Evolutionary conservation across 208 protist species (phyloP), one percentile per base, ranked within the genome.

Genomic region (Wallacemonas rigidus): DNA sequence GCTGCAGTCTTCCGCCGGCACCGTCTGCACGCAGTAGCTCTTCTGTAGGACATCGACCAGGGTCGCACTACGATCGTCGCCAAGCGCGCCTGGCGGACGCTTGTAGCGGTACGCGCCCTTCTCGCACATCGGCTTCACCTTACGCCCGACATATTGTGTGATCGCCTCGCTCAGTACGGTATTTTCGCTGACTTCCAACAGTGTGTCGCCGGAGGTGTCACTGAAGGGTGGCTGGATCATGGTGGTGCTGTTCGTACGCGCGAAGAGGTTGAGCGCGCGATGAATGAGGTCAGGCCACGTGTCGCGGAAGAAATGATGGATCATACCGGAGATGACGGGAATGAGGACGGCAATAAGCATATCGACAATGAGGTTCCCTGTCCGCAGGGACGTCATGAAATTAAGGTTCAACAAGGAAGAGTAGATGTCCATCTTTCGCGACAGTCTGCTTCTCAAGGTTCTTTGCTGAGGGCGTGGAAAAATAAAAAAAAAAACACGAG

Each of bases 311-410:
- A 94, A 69, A 56, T 70, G 69, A 3, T 80, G 69, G 14, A 96
- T 71, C 12, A 65, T 61, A 57, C 79, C 69, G 15, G 83, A 87
- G 11, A 94, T 57, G 36, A 95, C 41, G 9, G 92, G 92, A 62
- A 96, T 82, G n/a, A 93, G 71, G 35, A 87, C 87, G 36, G 86
- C 89, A 62, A 95, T 88, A 26, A 94, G 69, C 82, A 94, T 94
- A 61, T 96, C 92, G 2, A 91, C 72, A 14, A 95, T 55, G 71
- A 88, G 71, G 69, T 94, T 89, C n/a, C 89, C 92, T 51, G 92
- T 96, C 53, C 89, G 74, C 74, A 93, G 81, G 55, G 89, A 86
- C 68, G 86, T 79, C 92, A 96, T 96, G 57, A 96, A 91, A 70
- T 94, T 94, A 40, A 94, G 82, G 58, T 94, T 96, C 75, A 96